phyloP scores from a whole-genome alignment of 1,284 basidiomycete species.

The Apiotrichum brassicae region DNA sequence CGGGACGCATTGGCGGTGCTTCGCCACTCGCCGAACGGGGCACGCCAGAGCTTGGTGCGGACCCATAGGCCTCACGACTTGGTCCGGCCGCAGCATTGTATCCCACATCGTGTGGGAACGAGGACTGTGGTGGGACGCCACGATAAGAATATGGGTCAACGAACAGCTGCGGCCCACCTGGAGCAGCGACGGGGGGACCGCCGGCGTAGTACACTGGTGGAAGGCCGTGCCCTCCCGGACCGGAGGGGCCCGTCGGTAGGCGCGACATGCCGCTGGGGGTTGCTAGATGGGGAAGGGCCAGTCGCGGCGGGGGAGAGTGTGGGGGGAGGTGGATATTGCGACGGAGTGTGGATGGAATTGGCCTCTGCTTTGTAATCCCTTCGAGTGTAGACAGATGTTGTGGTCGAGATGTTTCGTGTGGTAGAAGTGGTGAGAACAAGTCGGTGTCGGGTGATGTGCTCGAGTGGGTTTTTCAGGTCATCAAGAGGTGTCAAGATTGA shows the following conservation, averaged over 20 bases:
- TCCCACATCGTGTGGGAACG: not conserved
- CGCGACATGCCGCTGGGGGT: constrained; percentile 8
- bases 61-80: constrained; percentile 12
- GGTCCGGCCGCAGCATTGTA: constrained; percentile 17
- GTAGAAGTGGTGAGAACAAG: too few species aligned
- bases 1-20: not conserved
- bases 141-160: constrained; percentile 12
- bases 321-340: not conserved
- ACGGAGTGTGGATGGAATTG: too few species aligned
- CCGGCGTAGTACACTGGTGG: constrained; percentile 13
- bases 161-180: constrained; percentile 5
- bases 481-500: too few species aligned
- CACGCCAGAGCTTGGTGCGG: not conserved
- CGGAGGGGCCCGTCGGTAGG: constrained; percentile 7
- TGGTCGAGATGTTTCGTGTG: too few species aligned
- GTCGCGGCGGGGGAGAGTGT: not conserved
- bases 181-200: constrained; percentile 3
- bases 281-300: not conserved
- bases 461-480: not conserved
- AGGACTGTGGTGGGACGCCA: not conserved
- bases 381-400: too few species aligned
- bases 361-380: too few species aligned
- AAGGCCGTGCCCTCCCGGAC: constrained; percentile 7
- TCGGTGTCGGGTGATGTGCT: not conserved
- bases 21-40: not conserved